phyloP scores from a whole-genome alignment of 352 stramenopile genomes.

The Thraustotheca clavata region DNA sequence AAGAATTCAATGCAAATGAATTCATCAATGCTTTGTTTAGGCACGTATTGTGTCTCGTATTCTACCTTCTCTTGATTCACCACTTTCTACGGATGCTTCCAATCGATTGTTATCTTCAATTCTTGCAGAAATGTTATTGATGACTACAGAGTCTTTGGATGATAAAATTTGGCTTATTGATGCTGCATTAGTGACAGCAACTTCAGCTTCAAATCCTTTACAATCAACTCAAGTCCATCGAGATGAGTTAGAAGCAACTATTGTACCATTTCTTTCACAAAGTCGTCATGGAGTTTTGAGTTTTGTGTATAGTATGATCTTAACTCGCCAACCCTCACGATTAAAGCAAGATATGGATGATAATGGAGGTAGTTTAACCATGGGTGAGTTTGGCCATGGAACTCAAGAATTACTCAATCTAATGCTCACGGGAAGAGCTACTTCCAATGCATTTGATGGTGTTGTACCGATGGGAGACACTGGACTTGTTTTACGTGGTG shows the following conservation, averaged over 20 bases:
- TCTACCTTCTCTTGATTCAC: neutral
- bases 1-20: constrained; percentile 46
- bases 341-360: constrained; percentile 75
- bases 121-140: constrained; percentile 25
- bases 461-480: constrained; percentile 63
- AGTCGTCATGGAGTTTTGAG: constrained; percentile 44
- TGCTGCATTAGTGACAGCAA: neutral
- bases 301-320: constrained; percentile 61
- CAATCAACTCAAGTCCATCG: neutral
- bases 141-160: neutral
- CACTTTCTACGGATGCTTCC: constrained; percentile 2
- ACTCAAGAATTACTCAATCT: constrained; percentile 83
- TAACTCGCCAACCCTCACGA: constrained; percentile 36
- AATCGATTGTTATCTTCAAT: constrained; percentile 22
- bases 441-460: constrained; percentile 83
- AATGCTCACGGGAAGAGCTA: constrained; percentile 61
- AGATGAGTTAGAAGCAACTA: constrained; percentile 2
- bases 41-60: neutral
- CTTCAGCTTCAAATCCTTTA: neutral
- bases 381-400: constrained; percentile 66
- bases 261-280: constrained; percentile 2
- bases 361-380: constrained; percentile 37
- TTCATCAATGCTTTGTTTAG: constrained; percentile 20
- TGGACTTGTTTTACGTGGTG: constrained; percentile 56
- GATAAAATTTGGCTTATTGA: constrained; percentile 13